Conservation (phyloP, 345 rosid species). For the Excoecaria cochinchinensis region DNA sequence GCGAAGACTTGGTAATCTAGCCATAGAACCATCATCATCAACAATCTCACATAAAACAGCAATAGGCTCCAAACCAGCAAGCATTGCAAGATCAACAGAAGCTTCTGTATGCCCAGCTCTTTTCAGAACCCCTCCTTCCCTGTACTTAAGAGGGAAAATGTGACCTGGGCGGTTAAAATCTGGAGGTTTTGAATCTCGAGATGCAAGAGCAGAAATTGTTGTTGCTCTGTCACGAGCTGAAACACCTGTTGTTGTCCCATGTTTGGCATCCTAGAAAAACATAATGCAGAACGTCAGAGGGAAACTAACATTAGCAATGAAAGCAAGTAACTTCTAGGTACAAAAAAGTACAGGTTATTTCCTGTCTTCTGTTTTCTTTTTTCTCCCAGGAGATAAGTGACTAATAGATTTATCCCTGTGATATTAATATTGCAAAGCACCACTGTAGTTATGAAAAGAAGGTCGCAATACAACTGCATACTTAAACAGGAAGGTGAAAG, state of each 20-base stretch:
- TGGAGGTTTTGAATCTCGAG: slow-evolving; percentile 26
- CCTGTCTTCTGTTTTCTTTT: not conserved
- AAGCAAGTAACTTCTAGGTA: not conserved
- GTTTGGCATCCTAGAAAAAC: slow-evolving; percentile 28
- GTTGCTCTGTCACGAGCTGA: slow-evolving; percentile 34
- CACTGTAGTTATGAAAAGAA: not conserved
- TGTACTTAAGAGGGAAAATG: slow-evolving; percentile 33
- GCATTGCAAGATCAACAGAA: slow-evolving; percentile 31
- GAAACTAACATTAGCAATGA: not conserved
- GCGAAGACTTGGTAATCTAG: slow-evolving; percentile 33
- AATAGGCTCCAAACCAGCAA: slow-evolving; percentile 33
- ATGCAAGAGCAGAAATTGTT: slow-evolving; percentile 29
- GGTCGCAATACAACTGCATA: not conserved
- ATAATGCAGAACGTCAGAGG: not conserved
- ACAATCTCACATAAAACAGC: slow-evolving; percentile 38
- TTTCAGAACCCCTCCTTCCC: slow-evolving; percentile 36
- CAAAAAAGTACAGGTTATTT: not conserved
- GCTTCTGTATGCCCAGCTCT: slow-evolving; percentile 40
- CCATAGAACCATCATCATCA: slow-evolving; percentile 39
- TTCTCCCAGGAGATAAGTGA: not conserved
- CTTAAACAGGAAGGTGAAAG: not conserved
- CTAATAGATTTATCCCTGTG: not conserved
- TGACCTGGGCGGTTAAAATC: slow-evolving; percentile 39
- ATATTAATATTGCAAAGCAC: not conserved
- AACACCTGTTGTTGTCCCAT: slow-evolving; percentile 34